Evolutionary conservation across 768 basidiomycete species (phyloP), one percentile per base, ranked within the genome.

Genomic region (Termitomyces sp.): DNA sequence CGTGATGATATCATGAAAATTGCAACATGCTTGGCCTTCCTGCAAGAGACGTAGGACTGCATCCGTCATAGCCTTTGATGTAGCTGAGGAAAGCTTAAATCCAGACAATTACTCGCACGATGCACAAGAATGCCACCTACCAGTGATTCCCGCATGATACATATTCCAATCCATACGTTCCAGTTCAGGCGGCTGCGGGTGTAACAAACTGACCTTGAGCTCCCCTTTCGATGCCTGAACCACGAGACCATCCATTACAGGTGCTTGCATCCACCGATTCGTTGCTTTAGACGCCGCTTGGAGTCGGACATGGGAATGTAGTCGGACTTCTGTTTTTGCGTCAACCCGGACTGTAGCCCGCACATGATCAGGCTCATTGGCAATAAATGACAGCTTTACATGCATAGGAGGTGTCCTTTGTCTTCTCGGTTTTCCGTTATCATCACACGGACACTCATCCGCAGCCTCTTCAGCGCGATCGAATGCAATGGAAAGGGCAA

Each of bases 381-480:
- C 69, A 40, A 74, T 67, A 42, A 72, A 69, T 16, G 62, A 56
- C 5, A 83, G 69, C 51, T 72, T 76, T 0, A 79, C 76, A 42
- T 76, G 74, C 0, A 73, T 66, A 0, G 82, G 82, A 1, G 79
- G 66, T 1, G 70, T 76, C 12, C 72, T 67, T 58, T 82, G 82
- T 49, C 70, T 75, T 58, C 70, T 74, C 4, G 83, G 82, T 51
- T 75, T 72, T 2, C 87, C 86, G 14, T 76, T 71, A n/a, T 86
- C 84, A 58, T 86, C 80, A 55, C 86, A 87, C 8, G 86, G 86
- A 66, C 85, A 88, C 62, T 81, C 78, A 57, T 87, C 84, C 1
- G 79, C 79, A 5, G 86, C 87, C 63, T 88, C 87, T 62, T 88
- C 85, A 1, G 83, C 84, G 13, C 83, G 77, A 58, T 88, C 86